These are phyloP conservation scores for Tubosaeta sp. DNA, from an alignment of 768 basidiomycete genomes.

Conservation along the genomic window DNA sequence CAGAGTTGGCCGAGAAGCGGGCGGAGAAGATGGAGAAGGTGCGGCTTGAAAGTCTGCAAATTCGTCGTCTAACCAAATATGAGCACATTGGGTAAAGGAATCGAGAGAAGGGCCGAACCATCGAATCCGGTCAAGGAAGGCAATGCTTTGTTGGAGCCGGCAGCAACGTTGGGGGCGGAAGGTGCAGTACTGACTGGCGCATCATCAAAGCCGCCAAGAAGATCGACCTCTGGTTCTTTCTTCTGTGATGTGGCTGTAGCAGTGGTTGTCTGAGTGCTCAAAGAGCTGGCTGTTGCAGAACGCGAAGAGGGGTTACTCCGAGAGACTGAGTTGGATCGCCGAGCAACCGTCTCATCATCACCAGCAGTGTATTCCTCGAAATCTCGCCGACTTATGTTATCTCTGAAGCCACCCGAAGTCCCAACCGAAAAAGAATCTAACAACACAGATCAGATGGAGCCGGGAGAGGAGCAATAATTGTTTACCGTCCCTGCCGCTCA, in stretches of 20 bases:
- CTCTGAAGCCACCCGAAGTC: slow-evolving; percentile 57
- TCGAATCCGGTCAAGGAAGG: slow-evolving; percentile 28
- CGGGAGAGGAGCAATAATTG: slow-evolving; percentile 5
- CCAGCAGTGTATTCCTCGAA: slow-evolving; percentile 98
- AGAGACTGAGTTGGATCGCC: slow-evolving; percentile 38
- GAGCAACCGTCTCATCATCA: slow-evolving; percentile 65
- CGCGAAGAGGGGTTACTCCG: slow-evolving; percentile 27
- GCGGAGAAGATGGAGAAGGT: slow-evolving; percentile 40
- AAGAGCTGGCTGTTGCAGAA: slow-evolving; percentile 35
- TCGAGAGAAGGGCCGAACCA: slow-evolving; percentile 13
- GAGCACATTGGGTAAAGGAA: not conserved
- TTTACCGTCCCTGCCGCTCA: slow-evolving; percentile 39
- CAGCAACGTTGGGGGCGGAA: not conserved
- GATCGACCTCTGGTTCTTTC: slow-evolving; percentile 57
- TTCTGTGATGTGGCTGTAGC: slow-evolving; percentile 32
- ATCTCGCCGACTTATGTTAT: slow-evolving; percentile 48
- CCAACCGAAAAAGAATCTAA: slow-evolving; percentile 38
- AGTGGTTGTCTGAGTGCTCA: slow-evolving; percentile 29
- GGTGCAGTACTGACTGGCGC: slow-evolving; percentile 35
- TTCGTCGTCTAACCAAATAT: slow-evolving; percentile 59
- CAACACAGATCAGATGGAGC: slow-evolving; percentile 6
- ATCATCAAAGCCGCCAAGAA: slow-evolving; percentile 75
- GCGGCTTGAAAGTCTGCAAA: slow-evolving; percentile 85
- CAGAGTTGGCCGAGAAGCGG: slow-evolving; percentile 36
- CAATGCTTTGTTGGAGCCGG: slow-evolving; percentile 29